Conservation (phyloP, 2,329 filamentous ascomycete genomes). For the Botrytis galanthina region DNA sequence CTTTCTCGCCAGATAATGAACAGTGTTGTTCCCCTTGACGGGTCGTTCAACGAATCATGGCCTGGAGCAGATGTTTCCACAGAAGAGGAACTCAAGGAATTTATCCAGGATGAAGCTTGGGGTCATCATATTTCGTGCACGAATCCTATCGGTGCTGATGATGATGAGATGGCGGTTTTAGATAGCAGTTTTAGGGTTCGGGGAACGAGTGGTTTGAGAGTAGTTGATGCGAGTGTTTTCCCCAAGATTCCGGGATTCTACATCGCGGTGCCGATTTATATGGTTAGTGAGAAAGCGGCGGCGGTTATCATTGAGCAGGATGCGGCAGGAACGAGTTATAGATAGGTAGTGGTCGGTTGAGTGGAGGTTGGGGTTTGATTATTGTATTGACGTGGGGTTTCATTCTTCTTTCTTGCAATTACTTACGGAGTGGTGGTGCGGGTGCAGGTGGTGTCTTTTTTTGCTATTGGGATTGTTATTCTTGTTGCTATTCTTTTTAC, state of each 20-base stretch:
- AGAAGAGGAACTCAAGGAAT: conserved; percentile 44
- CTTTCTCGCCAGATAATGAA: conserved; percentile 40
- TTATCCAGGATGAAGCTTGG: conserved; percentile 50
- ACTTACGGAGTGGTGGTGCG: neutral
- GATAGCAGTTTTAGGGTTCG: conserved; percentile 41
- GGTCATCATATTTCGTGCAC: conserved; percentile 56
- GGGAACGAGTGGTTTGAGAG: conserved; percentile 44
- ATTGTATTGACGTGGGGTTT: neutral
- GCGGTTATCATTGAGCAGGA: conserved; percentile 22
- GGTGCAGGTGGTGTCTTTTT: neutral
- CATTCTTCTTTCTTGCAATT: neutral
- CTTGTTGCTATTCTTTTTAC: neutral
- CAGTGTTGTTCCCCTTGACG: conserved; percentile 41
- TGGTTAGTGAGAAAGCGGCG: conserved; percentile 58
- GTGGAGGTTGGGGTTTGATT: neutral
- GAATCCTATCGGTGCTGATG: conserved; percentile 51
- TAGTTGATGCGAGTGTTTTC: conserved; percentile 60
- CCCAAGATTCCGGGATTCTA: conserved; percentile 52
- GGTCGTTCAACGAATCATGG: conserved; percentile 44
- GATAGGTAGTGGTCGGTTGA: neutral
- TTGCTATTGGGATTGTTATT: neutral
- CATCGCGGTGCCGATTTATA: conserved; percentile 51
- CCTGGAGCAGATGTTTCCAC: conserved; percentile 42
- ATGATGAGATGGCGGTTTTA: conserved; percentile 46
- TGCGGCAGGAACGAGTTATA: neutral